Evolutionary conservation across 164 flowering plant species (phyloP).

Genomic region (Liriodendron chinense): DNA sequence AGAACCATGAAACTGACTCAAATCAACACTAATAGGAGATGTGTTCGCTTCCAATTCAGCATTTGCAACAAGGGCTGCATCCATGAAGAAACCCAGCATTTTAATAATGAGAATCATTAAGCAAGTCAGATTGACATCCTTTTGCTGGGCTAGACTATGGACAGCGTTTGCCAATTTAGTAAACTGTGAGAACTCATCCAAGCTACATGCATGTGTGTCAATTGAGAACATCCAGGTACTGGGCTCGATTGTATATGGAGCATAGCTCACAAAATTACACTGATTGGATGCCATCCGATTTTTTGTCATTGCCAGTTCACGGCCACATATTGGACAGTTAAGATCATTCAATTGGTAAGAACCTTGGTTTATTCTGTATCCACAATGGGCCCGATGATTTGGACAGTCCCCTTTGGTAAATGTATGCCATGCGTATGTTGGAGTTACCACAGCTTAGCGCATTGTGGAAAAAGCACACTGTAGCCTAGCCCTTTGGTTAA

Average conservation of each 20-base stretch:
- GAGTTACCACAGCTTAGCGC: too few relatives aligned
- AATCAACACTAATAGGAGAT: constrained; percentile 47
- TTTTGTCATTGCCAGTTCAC: neutral
- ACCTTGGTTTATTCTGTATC: neutral
- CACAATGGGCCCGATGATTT: neutral
- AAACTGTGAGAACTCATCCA: neutral
- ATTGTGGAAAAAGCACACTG: too few relatives aligned
- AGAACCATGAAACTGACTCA: constrained; percentile 53
- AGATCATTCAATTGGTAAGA: neutral
- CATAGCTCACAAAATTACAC: neutral
- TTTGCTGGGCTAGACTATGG: neutral
- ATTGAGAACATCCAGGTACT: neutral
- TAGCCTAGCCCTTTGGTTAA: too few relatives aligned
- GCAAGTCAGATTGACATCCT: neutral
- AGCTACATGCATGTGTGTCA: neutral
- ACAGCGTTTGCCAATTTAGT: too few relatives aligned
- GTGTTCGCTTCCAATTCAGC: constrained; percentile 48
- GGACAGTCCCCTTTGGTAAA: neutral
- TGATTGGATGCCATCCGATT: neutral
- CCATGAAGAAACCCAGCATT: constrained; percentile 3
- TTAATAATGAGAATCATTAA: neutral
- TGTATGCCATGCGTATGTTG: too few relatives aligned
- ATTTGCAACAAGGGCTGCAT: constrained; percentile 42
- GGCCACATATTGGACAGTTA: neutral
- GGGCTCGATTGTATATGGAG: neutral